Conservation (phyloP, 2,329 filamentous ascomycete species). For the Microsporum audouinii region DNA sequence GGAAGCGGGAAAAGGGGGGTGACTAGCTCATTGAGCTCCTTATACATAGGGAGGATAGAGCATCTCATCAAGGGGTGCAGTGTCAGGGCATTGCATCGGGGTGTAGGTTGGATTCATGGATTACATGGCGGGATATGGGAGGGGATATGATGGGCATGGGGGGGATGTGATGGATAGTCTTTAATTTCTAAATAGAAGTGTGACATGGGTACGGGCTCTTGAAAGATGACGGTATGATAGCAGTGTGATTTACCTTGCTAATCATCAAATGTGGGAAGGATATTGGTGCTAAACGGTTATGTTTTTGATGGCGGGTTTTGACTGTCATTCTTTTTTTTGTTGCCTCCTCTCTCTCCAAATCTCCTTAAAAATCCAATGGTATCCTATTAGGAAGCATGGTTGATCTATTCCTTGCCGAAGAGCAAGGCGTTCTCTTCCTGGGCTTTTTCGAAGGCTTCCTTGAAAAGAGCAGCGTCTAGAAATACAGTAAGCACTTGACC, state of each 20-base stretch:
- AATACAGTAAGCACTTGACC: neutral
- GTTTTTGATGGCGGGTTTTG: neutral
- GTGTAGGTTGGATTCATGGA: neutral
- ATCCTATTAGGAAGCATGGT: neutral
- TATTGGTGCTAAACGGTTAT: neutral
- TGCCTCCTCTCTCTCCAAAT: neutral
- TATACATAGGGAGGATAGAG: neutral
- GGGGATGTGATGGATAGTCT: neutral
- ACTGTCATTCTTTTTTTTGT: neutral
- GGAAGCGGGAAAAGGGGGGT: neutral
- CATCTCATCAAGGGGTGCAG: neutral
- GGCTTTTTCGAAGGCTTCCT: constrained; percentile 93
- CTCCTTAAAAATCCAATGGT: neutral
- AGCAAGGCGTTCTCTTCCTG: constrained; percentile 90
- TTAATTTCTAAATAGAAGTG: neutral
- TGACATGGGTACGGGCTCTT: neutral
- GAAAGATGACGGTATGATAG: neutral
- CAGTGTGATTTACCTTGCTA: neutral
- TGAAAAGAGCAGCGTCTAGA: constrained; percentile 88
- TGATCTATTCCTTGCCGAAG: constrained; percentile 47
- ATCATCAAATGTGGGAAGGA: neutral
- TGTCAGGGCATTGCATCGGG: neutral
- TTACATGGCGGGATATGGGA: neutral
- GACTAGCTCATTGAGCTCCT: neutral
- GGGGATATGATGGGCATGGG: neutral